Percentiles rank a stretch among this genome's conserved stretches.
Evolutionary conservation across 345 rosid genomes (phyloP).

Genomic region (Aethionema arabicum): DNA sequence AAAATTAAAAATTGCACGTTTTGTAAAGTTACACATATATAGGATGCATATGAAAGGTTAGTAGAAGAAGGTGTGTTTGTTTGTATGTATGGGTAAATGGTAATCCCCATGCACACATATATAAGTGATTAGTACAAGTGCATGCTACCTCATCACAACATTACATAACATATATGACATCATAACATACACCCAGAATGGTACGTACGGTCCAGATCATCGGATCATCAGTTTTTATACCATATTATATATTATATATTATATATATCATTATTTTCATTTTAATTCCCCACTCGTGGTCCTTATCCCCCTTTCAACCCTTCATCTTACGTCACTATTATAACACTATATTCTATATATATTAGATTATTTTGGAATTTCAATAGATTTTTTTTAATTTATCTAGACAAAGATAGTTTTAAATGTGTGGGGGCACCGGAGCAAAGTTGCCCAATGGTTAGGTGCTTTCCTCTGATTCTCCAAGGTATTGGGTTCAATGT

Average conservation of each 20-base stretch:
- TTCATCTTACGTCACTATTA: conserved; percentile 26
- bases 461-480: too few species aligned
- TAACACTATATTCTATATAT: conserved; percentile 5
- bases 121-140: conserved; percentile 39
- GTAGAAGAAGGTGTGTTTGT: conserved; percentile 34
- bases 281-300: conserved; percentile 32
- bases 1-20: conserved; percentile 27
- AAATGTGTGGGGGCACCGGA: too few species aligned
- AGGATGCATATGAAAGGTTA: conserved; percentile 31
- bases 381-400: too few species aligned
- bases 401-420: too few species aligned
- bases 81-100: conserved; percentile 31
- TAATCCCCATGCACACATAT: conserved; percentile 28
- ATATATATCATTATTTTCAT: not conserved
- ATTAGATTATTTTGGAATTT: too few species aligned
- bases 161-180: not conserved
- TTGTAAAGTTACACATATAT: conserved; percentile 35
- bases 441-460: too few species aligned
- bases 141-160: conserved; percentile 34
- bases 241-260: too few species aligned
- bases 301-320: conserved; percentile 15
- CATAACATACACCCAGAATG: not conserved
- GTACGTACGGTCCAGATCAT: conserved; percentile 34
- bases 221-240: conserved; percentile 31
- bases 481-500: too few species aligned